These are phyloP conservation scores for Xenosphaeropsis pyriputrescens DNA, from an alignment of 2,329 filamentous ascomycete species.

Conservation along the genomic window DNA sequence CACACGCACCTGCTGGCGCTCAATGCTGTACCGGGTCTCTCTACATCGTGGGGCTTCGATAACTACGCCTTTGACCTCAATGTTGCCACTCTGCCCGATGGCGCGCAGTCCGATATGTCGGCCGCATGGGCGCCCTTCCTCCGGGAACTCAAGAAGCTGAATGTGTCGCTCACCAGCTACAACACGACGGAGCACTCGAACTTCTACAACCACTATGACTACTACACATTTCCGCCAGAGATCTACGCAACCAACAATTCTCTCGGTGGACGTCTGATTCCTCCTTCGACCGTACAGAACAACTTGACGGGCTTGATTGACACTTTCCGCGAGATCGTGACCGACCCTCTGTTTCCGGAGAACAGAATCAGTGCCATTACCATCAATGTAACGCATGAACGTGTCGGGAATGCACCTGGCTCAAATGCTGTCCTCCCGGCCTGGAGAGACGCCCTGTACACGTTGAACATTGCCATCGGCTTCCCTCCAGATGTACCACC, in stretches of 20 bases:
- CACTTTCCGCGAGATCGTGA: conserved; percentile 17
- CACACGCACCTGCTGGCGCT: conserved; percentile 27
- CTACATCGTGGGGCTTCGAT: no score
- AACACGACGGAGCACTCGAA: conserved; percentile 8
- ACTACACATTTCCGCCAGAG: conserved; percentile 15
- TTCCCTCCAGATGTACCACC: no score
- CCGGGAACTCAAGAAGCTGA: conserved; percentile 21
- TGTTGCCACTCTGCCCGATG: conserved; percentile 29
- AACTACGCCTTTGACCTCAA: no score
- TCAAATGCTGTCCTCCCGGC: conserved; percentile 22
- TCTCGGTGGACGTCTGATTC: conserved; percentile 27
- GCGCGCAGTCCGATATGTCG: conserved; percentile 25
- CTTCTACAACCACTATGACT: conserved; percentile 16
- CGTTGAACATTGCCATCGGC: no score
- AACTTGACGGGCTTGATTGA: conserved; percentile 9
- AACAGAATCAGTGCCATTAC: conserved; percentile 19
- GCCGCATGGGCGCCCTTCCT: conserved; percentile 29
- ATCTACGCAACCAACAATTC: conserved; percentile 15
- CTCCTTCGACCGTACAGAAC: conserved; percentile 18
- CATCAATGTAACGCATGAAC: conserved; percentile 17
- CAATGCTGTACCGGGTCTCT: conserved; percentile 31
- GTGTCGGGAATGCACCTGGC: conserved; percentile 1
- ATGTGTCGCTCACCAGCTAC: conserved; percentile 18
- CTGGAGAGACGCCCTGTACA: no score
- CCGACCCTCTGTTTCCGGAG: no score